Base-by-base conservation (phyloP, 2,329 filamentous ascomycete genomes). In the Cladorrhinum sp. region DNA sequence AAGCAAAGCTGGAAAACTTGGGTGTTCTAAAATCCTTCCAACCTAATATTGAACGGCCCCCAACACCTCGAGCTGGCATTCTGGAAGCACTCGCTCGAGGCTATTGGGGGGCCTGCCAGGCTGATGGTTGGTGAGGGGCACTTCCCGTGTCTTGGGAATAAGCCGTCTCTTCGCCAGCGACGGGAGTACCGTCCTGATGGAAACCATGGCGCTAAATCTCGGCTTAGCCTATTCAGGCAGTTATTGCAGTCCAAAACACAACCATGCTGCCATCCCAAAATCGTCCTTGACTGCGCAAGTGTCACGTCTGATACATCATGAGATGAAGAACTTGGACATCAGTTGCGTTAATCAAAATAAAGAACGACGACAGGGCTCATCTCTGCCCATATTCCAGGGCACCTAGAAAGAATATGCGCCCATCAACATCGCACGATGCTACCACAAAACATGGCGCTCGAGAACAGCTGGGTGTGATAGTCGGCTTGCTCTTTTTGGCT, bases 401-500 rank as follows among this genome's bases (percentile, higher is more conserved):
- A 36, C 33, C 33, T 36, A 9, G 7, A 36, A 36, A 36, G 33
- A 18, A 16, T 21, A 46, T 46, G 42, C n/a, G 18, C n/a, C 42
- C 42, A 46, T 46, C 26, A 20, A 51, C 14, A 49, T 49, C 10
- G 54, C 46, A 51, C 53, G 55, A 55, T 59, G 63, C 58, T 55
- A 59, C 61, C 48, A 48, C 28, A 61, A 59, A 62, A 62, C 55
- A 57, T 62, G 60, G 60, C 61, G 53, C 53, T 26, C 23, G 42
- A 23, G 51, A 59, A 46, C 33, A 54, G 53, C 33, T 42, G 39
- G 60, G 57, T 50, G 50, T 10, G 24, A 16, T 57, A 61, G 58
- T 58, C 54, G 54, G 54, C n/a, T 65, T 65, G 48, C 63, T 58
- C 23, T 26, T 61, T 63, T 28, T 46, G 60, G 63, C 48, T 60